These are phyloP conservation scores for Coemansia pectinata DNA, from an alignment of 192 early-diverging fungal species.

Conservation along the genomic window DNA sequence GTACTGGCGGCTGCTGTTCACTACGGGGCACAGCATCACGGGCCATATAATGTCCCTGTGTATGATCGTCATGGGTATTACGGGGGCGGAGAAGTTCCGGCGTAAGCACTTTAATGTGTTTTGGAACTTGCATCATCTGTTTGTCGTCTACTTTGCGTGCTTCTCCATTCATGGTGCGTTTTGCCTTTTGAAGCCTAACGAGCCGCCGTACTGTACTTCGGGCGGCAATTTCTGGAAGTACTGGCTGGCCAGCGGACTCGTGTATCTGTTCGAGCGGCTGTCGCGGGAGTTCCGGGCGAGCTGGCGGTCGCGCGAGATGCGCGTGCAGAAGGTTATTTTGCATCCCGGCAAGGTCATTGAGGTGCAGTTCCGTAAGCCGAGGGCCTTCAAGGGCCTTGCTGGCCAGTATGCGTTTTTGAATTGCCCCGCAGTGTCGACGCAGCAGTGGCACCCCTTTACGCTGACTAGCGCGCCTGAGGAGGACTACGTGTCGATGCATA, in stretches of 20 bases:
- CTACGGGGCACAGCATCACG: constrained; percentile 76
- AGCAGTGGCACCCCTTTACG: constrained; percentile 86
- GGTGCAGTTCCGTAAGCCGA: constrained; percentile 73
- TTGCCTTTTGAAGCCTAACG: constrained; percentile 75
- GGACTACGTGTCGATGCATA: constrained; percentile 72
- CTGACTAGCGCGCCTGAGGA: constrained; percentile 81
- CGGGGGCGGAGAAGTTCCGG: constrained; percentile 61
- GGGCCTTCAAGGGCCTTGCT: constrained; percentile 59
- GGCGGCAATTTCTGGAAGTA: constrained; percentile 83
- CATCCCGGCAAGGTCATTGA: constrained; percentile 83
- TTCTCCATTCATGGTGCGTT: constrained; percentile 81
- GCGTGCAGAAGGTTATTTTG: constrained; percentile 79
- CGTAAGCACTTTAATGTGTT: constrained; percentile 66
- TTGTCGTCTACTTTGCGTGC: constrained; percentile 80
- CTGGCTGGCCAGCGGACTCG: constrained; percentile 64
- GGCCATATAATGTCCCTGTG: constrained; percentile 74
- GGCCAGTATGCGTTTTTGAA: constrained; percentile 81
- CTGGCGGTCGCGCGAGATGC: constrained; percentile 55
- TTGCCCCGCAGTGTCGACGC: constrained; percentile 70
- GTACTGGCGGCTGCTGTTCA: constrained; percentile 57
- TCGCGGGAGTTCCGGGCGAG: constrained; percentile 71
- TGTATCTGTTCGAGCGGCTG: constrained; percentile 73
- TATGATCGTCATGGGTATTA: constrained; percentile 78
- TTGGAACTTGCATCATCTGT: constrained; percentile 87
- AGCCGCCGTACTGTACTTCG: constrained; percentile 65